Evolutionary conservation across 495 filamentous ascomycete species (phyloP), one percentile per base, ranked within the genome.

Genomic region (Penicillium longicatenatum): DNA sequence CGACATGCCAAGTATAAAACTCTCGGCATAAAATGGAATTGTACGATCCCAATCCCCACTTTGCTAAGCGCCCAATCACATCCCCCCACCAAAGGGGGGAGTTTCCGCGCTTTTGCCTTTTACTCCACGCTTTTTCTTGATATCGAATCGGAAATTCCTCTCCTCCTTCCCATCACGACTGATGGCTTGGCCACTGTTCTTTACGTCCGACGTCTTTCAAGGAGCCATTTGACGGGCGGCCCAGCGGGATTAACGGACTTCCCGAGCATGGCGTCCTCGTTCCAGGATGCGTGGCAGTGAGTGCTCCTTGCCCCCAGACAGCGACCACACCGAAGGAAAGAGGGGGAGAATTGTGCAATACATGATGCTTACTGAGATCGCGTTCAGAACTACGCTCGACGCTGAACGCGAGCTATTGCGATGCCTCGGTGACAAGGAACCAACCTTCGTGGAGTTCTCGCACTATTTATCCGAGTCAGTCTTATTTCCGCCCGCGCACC

Each of bases 391-490:
- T 72, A 75, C 77, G 68, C 72, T 79, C 62, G 61, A 69, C 48
- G 70, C 69, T 55, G 80, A 84, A 70, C 75, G 60, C 48, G 72
- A 84, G 42, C 73, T 83, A 43, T 60, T 79, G 49, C 74, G 76
- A 48, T 74, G 76, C 57, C 74, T 83, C 50, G 75, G 72, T 54
- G 77, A 80, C 21, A 81, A 82, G 59, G 81, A 82, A 58, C 70
- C 78, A 39, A 79, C 79, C 24, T 86, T 83, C 62, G 75, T 80
- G 30, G 79, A 83, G 55, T 78, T 87, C 54, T 78, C 86, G 39
- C 75, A 84, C 61, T 71, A 80, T 53, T 74, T 88, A 55, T 70
- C 79, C 33, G 79, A 84, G 87, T 88, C 69, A 72, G 84, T 78
- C 22, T 48, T 30, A 30, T 46, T 44, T 16, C 30, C 17, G 20